Evolutionary conservation across 208 protist genomes (phyloP).

Genomic region (Leptomonas seymouri): DNA sequence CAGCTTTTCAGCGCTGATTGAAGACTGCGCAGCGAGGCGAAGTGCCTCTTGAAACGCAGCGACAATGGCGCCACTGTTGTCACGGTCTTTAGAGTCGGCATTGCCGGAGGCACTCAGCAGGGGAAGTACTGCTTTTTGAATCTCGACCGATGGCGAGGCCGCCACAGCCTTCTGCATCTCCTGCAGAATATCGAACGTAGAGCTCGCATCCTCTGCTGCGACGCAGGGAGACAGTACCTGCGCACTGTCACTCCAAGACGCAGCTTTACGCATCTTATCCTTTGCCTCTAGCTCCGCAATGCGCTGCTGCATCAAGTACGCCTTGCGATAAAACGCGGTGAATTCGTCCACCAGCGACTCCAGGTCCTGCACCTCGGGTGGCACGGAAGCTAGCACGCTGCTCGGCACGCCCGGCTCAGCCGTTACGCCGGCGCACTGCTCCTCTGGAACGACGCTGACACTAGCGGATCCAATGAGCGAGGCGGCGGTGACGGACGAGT

Average conservation of each 20-base stretch:
- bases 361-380: slow-evolving; percentile 66
- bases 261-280: slow-evolving; percentile 22
- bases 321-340: slow-evolving; percentile 47
- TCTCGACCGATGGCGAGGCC: slow-evolving; percentile 21
- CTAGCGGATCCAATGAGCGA: slow-evolving; percentile 1
- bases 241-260: background rate
- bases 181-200: slow-evolving; percentile 8
- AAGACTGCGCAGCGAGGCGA: slow-evolving; percentile 24
- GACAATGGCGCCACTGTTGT: slow-evolving; percentile 11
- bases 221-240: background rate
- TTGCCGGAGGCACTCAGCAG: background rate
- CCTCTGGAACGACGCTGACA: background rate
- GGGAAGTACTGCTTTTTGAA: slow-evolving; percentile 11
- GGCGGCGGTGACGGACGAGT: background rate
- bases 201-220: background rate
- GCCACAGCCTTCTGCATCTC: slow-evolving; percentile 20
- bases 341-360: slow-evolving; percentile 82
- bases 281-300: slow-evolving; percentile 48
- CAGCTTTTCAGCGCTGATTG: background rate
- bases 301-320: slow-evolving; percentile 42
- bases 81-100: background rate
- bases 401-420: background rate
- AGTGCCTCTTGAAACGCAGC: slow-evolving; percentile 28
- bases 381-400: slow-evolving; percentile 12
- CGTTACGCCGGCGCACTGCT: background rate